Conservation (phyloP, 179 eudicot genomes). For the Beta lomatogona region DNA sequence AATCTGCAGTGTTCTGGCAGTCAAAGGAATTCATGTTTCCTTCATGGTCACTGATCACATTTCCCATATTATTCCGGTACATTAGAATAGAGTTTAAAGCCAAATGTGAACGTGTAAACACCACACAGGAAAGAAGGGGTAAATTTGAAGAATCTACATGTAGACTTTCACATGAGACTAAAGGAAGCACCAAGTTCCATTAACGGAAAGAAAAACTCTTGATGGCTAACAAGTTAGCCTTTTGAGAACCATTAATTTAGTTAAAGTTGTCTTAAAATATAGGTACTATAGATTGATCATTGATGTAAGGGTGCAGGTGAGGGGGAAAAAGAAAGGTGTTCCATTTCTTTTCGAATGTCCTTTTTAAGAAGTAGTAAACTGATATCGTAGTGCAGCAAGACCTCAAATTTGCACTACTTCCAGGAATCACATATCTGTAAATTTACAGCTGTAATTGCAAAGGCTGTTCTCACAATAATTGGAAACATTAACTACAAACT, state of each 20-base stretch:
- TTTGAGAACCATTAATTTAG: background rate
- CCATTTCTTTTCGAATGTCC: background rate
- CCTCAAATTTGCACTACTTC: background rate
- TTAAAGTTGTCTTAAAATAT: background rate
- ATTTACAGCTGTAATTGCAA: constrained; percentile 4
- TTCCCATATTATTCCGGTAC: background rate
- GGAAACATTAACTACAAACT: background rate
- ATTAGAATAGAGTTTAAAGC: background rate
- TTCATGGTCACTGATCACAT: background rate
- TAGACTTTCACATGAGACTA: background rate
- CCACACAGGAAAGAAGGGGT: background rate
- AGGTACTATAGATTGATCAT: background rate
- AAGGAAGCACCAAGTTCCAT: background rate
- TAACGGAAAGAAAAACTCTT: background rate
- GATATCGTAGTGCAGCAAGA: background rate
- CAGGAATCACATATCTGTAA: background rate
- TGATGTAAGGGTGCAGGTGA: background rate
- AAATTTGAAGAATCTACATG: background rate
- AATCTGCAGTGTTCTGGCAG: background rate
- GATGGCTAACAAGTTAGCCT: no score
- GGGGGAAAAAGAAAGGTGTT: background rate
- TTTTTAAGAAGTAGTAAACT: background rate
- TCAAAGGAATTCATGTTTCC: background rate
- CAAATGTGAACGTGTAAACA: background rate
- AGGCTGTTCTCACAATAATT: background rate